Conservation (phyloP, 1,284 basidiomycete genomes). For the Irpex sp. region DNA sequence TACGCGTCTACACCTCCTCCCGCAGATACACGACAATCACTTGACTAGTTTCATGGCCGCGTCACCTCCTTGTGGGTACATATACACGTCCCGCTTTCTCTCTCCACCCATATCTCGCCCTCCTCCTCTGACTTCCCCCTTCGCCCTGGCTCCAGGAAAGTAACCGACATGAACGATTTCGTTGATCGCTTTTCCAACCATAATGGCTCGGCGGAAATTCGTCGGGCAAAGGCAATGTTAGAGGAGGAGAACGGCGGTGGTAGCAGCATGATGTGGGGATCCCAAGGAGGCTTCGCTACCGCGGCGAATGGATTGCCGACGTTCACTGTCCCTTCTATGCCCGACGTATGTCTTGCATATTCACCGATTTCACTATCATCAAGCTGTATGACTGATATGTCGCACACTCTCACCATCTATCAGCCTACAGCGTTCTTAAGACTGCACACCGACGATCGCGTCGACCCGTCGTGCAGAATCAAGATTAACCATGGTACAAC, state of each 20-base stretch:
- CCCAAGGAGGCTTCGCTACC: conserved; percentile 73
- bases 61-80: background rate
- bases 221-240: conserved; percentile 43
- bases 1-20: background rate
- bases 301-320: conserved; percentile 61
- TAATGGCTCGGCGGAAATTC: conserved; percentile 42
- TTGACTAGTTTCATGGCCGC: background rate
- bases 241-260: conserved; percentile 59
- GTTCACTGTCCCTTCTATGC: conserved; percentile 65
- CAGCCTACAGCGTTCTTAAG: conserved; percentile 89
- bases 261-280: conserved; percentile 72
- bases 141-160: too few species aligned
- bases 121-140: too few species aligned
- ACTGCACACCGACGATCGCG: conserved; percentile 89
- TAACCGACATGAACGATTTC: conserved; percentile 66
- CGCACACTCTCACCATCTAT: background rate
- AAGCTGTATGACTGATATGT: background rate
- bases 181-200: conserved; percentile 60
- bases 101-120: background rate
- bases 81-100: background rate
- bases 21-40: background rate
- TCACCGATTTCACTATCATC: too few species aligned
- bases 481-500: conserved; percentile 99
- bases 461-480: conserved; percentile 90
- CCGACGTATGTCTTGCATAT: conserved; percentile 53